Evolutionary conservation across 2,329 filamentous ascomycete genomes (phyloP).

Genomic region (Diaporthe australafricana): DNA sequence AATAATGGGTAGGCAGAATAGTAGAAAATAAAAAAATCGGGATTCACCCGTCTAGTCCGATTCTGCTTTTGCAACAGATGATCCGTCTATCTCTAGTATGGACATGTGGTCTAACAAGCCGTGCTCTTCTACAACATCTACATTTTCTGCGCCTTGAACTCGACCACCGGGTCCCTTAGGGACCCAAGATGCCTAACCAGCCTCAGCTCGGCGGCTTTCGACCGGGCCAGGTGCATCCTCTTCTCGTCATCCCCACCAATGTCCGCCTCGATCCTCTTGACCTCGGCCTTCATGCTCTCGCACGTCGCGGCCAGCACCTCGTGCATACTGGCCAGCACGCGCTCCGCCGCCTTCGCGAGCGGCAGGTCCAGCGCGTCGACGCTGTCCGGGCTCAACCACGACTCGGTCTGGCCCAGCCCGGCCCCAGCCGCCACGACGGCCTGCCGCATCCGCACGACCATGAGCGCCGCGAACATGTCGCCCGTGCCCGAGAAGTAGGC

Average conservation of each 20-base stretch:
- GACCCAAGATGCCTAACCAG: conserved; percentile 80
- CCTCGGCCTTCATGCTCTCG: conserved; percentile 67
- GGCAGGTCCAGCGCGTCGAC: conserved; percentile 79
- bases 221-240: conserved; percentile 75
- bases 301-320: conserved; percentile 79
- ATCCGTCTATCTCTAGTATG: conserved; percentile 33
- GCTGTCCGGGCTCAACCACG: conserved; percentile 83
- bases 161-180: conserved; percentile 73
- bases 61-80: conserved; percentile 16
- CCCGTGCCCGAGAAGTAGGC: conserved; percentile 97
- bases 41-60: neutral
- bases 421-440: conserved; percentile 66
- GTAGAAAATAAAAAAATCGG: neutral
- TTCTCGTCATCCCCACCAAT: conserved; percentile 60
- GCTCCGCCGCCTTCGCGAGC: conserved; percentile 84
- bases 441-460: conserved; percentile 88
- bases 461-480: conserved; percentile 97
- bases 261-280: conserved; percentile 56
- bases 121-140: conserved; percentile 42
- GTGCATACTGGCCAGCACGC: conserved; percentile 94
- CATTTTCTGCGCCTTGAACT: conserved; percentile 69
- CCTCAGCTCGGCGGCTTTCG: conserved; percentile 89
- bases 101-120: neutral
- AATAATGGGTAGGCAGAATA: conserved; percentile 5
- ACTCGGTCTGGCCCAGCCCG: conserved; percentile 62